phyloP scores from a whole-genome alignment of 106 monocot species.

The Xerophyta viscosa region DNA sequence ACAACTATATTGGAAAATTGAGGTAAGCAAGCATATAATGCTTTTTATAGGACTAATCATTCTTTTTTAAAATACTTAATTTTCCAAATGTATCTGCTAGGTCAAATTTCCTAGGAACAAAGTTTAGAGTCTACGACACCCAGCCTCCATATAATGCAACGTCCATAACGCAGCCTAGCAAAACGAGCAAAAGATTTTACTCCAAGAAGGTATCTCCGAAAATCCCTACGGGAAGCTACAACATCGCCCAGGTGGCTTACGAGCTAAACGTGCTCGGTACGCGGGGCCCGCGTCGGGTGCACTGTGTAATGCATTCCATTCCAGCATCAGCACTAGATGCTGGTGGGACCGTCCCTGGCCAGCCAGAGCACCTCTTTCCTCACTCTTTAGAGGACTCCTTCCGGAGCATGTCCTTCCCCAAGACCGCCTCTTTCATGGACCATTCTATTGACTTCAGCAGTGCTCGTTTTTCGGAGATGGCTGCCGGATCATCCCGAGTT shows the following conservation, averaged over 20 bases:
- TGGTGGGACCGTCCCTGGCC: slow-evolving; percentile 40
- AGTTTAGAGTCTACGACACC: slow-evolving; percentile 38
- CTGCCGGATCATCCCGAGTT: slow-evolving; percentile 4
- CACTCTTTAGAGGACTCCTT: slow-evolving; percentile 44
- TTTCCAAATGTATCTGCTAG: slow-evolving; percentile 11
- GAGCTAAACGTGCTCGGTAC: slow-evolving; percentile 45
- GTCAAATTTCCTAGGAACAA: slow-evolving; percentile 62
- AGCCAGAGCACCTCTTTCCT: slow-evolving; percentile 24
- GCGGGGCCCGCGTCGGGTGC: slow-evolving; percentile 37
- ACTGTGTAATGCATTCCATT: slow-evolving; percentile 43
- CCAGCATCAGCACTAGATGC: slow-evolving; percentile 46
- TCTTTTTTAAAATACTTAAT: not conserved
- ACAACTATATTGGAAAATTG: slow-evolving; percentile 50
- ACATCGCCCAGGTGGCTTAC: slow-evolving; percentile 34
- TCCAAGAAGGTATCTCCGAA: slow-evolving; percentile 40
- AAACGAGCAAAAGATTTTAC: slow-evolving; percentile 28
- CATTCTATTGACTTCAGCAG: slow-evolving; percentile 34
- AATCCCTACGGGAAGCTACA: slow-evolving; percentile 31
- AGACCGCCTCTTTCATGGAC: slow-evolving; percentile 27
- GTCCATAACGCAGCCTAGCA: slow-evolving; percentile 13
- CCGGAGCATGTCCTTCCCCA: slow-evolving; percentile 24
- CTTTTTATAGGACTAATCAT: not conserved
- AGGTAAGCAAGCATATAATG: slow-evolving; percentile 18
- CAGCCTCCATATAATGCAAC: slow-evolving; percentile 30
- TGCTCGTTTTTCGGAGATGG: slow-evolving; percentile 28